These are phyloP conservation scores for Stellera chamaejasme DNA, from an alignment of 345 rosid genomes.

Conservation along the genomic window DNA sequence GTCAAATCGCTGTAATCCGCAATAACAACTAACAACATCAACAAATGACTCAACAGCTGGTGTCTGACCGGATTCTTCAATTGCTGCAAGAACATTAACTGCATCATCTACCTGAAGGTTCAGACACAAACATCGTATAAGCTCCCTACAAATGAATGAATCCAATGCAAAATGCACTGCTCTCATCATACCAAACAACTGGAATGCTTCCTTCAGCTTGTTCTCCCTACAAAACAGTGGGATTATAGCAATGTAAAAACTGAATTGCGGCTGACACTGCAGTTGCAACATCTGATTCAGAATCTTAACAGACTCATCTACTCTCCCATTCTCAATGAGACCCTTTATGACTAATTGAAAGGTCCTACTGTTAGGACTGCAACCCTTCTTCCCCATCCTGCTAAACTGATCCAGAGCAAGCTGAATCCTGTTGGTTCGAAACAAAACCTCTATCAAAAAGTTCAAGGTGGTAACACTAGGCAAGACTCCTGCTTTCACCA, in stretches of 20 bases:
- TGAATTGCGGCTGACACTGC: slow-evolving; percentile 17
- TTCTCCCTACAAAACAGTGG: slow-evolving; percentile 36
- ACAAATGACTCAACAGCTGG: slow-evolving; percentile 20
- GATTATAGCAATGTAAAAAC: slow-evolving; percentile 26
- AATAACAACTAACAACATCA: slow-evolving; percentile 33
- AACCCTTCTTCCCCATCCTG: slow-evolving; percentile 42
- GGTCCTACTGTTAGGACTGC: slow-evolving; percentile 33
- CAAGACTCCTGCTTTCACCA: slow-evolving; percentile 42
- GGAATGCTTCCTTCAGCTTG: slow-evolving; percentile 27
- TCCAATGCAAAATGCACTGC: slow-evolving; percentile 21
- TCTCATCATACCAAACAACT: slow-evolving; percentile 37
- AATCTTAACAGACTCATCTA: slow-evolving; percentile 27
- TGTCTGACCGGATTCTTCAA: slow-evolving; percentile 21
- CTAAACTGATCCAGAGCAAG: slow-evolving; percentile 41
- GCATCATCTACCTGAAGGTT: slow-evolving; percentile 35
- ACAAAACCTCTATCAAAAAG: slow-evolving; percentile 35
- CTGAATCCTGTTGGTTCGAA: slow-evolving; percentile 28
- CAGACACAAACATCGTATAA: slow-evolving; percentile 30
- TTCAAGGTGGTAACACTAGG: slow-evolving; percentile 43
- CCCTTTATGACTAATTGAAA: slow-evolving; percentile 39
- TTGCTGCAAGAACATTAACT: slow-evolving; percentile 26
- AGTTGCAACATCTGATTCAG: slow-evolving; percentile 34
- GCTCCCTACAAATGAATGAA: slow-evolving; percentile 19
- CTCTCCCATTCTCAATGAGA: slow-evolving; percentile 21
- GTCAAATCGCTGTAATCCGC: slow-evolving; percentile 21